phyloP scores from a whole-genome alignment of 345 rosid species.

The Acer yangbiense region DNA sequence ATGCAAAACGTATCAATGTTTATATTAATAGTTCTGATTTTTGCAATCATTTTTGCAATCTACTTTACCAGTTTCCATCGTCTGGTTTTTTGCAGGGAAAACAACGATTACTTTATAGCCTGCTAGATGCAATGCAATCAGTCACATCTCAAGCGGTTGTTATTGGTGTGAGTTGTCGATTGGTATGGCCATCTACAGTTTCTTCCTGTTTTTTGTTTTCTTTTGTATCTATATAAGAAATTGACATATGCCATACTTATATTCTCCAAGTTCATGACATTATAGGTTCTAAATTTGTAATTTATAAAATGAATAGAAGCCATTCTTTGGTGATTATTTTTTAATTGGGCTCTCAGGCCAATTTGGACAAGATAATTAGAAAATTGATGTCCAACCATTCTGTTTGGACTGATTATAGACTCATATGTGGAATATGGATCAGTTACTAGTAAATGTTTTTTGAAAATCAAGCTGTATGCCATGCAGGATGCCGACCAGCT shows the following conservation, averaged over 20 bases:
- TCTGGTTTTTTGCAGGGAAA: conserved; percentile 61
- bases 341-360: background rate
- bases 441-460: background rate
- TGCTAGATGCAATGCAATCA: conserved; percentile 95
- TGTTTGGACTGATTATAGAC: background rate
- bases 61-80: conserved; percentile 1
- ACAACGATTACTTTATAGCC: conserved; percentile 80
- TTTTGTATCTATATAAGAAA: background rate
- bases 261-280: background rate
- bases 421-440: background rate
- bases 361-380: background rate
- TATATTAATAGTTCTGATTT: background rate
- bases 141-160: conserved; percentile 91
- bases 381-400: background rate
- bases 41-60: conserved; percentile 9
- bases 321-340: background rate
- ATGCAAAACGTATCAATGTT: background rate
- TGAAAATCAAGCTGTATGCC: background rate
- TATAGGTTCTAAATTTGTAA: background rate
- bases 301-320: background rate
- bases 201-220: background rate
- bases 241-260: background rate
- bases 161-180: conserved; percentile 76
- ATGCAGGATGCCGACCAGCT: conserved; percentile 95
- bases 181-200: conserved; percentile 46